phyloP scores from a whole-genome alignment of 2,329 filamentous ascomycete genomes.

The Microascus cirrosus region DNA sequence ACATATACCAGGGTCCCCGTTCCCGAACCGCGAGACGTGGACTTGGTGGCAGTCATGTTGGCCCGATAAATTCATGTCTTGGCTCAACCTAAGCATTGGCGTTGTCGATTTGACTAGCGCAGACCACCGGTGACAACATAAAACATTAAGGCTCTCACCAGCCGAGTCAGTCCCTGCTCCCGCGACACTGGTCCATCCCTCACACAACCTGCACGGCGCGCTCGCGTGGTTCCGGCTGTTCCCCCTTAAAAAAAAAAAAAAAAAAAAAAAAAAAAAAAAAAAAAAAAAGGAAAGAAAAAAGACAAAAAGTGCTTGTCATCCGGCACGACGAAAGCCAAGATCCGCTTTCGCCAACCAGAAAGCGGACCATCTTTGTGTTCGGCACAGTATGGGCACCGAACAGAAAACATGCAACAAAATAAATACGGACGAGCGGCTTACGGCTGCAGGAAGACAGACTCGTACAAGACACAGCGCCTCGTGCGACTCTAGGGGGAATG shows the following conservation, averaged over 20 bases:
- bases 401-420: neutral
- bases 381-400: neutral
- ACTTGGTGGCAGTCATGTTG: neutral
- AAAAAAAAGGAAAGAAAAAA: no score
- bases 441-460: neutral
- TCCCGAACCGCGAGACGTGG: neutral
- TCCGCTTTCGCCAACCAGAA: neutral
- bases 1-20: neutral
- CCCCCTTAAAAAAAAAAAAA: no score
- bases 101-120: neutral
- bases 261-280: no score
- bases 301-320: no score
- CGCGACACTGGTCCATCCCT: no score
- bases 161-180: no score
- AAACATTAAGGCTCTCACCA: no score
- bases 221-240: no score
- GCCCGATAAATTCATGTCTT: no score
- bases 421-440: neutral
- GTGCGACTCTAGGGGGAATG: neutral
- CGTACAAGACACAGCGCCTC: neutral
- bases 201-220: no score
- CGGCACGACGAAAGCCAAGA: no score
- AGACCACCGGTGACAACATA: neutral
- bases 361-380: neutral
- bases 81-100: no score